Base-by-base conservation (phyloP, 148 eudicot species). In the Nepenthes gracilis region DNA sequence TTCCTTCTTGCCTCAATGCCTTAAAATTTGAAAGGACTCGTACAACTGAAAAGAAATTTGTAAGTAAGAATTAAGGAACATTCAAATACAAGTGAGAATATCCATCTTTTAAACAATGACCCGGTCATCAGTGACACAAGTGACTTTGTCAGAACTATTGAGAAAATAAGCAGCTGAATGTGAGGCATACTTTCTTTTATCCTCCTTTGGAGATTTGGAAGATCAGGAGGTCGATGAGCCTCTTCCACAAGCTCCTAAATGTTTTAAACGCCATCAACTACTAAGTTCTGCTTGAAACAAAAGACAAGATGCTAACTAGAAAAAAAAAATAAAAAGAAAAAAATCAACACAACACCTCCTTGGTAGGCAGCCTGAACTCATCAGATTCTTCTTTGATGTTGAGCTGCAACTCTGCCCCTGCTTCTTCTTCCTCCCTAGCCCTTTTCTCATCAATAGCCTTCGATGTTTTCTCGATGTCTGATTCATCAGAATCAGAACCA, bases 211-310 rank as follows among this genome's bases (percentile, higher is more conserved):
- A 92, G 90, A 64, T 51, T 80, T 34, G 86, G 67, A 57, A 88
- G 88, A 82, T 88, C 88, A 62, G 97, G 97, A 10, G 96, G 97
- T 61, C 82, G 68, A 53, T 68, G 73, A 51, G 90, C 85, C 76
- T 92, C 97, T 66, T 78, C 83, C 63, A 75, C 90, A 54, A 92
- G 88, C 64, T 92, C 96, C 97, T 92, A 57, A 2, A 47, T 55
- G 51, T 68, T 51, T 36, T 13, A 63, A 7, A 45, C 37, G 10
- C 5, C 36, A 60, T 34, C 14, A 48, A 35, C 56, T 9, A 60
- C 36, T n/a, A 52, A 6, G 14, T 53, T 36, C 65, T 1, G 36
- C 33, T 35, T 23, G 59, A 57, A 2, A 67, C 36, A 12, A 35
- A 48, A 67, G 9, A 43, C 51, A 9, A 36, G 23, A 55, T 35